These are phyloP conservation scores for Acorus gramineus DNA, from an alignment of 106 monocot genomes.

Conservation along the genomic window DNA sequence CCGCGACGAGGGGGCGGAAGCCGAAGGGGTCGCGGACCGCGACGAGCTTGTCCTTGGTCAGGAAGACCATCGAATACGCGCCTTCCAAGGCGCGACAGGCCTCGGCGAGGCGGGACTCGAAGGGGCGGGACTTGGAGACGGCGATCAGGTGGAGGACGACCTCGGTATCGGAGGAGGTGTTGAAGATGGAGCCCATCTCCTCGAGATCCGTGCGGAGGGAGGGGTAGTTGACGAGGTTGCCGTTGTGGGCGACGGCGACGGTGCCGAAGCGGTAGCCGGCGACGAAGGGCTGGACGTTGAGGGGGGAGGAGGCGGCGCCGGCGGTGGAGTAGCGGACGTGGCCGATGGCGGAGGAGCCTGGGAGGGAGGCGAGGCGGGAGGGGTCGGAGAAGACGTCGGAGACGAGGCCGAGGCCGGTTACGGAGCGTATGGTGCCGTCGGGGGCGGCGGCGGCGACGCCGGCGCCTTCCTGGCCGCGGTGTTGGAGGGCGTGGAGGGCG, in stretches of 20 bases:
- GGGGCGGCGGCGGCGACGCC: constrained; percentile 55
- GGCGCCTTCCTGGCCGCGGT: constrained; percentile 90
- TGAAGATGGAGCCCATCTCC: constrained; percentile 71
- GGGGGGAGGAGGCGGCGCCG: constrained; percentile 45
- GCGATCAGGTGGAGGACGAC: constrained; percentile 73
- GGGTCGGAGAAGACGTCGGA: constrained; percentile 59
- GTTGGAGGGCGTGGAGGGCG: constrained; percentile 82
- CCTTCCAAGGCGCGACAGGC: constrained; percentile 49
- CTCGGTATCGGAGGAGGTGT: constrained; percentile 67
- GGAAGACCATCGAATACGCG: constrained; percentile 60
- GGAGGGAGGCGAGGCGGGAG: constrained; percentile 37
- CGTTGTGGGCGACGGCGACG: constrained; percentile 67
- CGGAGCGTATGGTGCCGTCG: constrained; percentile 14
- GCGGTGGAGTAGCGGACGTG: constrained; percentile 92
- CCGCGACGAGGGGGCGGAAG: constrained; percentile 83
- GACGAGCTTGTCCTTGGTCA: constrained; percentile 56
- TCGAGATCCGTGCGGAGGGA: constrained; percentile 35
- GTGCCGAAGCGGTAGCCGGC: constrained; percentile 44
- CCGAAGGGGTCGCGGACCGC: constrained; percentile 73
- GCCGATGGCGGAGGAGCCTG: constrained; percentile 70
- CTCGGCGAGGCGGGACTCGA: constrained; percentile 50
- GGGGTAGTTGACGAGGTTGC: constrained; percentile 82
- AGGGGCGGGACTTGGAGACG: constrained; percentile 53
- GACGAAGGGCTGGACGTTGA: constrained; percentile 83
- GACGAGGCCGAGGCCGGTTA: constrained; percentile 77